Conservation (phyloP, 192 early-diverging fungal genomes). For the Diversispora epigaea region DNA sequence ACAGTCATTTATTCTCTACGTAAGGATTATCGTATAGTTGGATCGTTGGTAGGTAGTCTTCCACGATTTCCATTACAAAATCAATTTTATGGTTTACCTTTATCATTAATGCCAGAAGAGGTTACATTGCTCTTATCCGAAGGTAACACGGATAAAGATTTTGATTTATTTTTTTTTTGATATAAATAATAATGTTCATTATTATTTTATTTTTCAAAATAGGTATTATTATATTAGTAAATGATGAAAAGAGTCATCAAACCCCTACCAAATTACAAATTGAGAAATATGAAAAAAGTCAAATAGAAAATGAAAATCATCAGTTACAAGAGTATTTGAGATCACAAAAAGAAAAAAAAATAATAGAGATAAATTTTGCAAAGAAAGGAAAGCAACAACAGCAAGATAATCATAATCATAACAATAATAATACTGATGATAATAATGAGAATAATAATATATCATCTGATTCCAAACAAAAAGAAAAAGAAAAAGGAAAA, state of each 20-base stretch:
- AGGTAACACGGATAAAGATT: conserved; percentile 27
- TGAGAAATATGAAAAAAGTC: conserved; percentile 13
- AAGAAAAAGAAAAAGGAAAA: neutral
- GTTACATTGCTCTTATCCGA: conserved; percentile 53
- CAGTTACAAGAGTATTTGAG: conserved; percentile 20
- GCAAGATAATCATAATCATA: neutral
- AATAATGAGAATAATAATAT: neutral
- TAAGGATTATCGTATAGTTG: conserved; percentile 58
- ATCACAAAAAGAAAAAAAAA: neutral
- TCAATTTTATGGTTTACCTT: conserved; percentile 70
- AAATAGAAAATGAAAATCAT: neutral
- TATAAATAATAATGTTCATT: neutral
- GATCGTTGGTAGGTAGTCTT: conserved; percentile 66
- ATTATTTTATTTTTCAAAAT: neutral
- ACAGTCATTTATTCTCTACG: conserved; percentile 43
- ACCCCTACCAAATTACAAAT: conserved; percentile 14
- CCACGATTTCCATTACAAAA: conserved; percentile 75
- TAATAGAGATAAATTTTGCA: neutral
- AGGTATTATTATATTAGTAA: conserved; percentile 30
- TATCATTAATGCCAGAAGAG: conserved; percentile 74
- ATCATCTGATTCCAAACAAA: neutral
- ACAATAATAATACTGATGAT: neutral
- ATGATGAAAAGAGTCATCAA: conserved; percentile 16
- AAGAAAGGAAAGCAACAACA: neutral
- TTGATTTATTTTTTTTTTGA: neutral